Base-by-base conservation (phyloP, 768 basidiomycete species). In the Pisolithus sp. region DNA sequence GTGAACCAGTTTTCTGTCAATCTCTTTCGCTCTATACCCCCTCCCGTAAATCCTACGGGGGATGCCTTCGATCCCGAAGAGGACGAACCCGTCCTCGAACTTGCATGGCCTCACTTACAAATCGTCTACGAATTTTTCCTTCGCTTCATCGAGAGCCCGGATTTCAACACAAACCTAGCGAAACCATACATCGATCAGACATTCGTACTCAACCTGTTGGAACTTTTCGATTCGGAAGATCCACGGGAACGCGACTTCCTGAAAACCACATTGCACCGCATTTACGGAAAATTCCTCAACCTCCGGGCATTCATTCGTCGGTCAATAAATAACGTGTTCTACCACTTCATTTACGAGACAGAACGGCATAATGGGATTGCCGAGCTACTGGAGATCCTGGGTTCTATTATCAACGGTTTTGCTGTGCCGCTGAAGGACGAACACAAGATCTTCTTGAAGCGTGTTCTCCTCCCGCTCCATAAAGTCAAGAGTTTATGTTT, bases 81-180 rank as follows among this genome's bases (percentile, higher is more conserved):
- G 73, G 96, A 99, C 62, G 96, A 99, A 58, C 96, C 96, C 7
- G 96, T 99, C 2, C 80, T 99, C 53, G 96, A 99, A 67, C 87
- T 98, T 52, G 96, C 96, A 24, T 99, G 96, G 96, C 96, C 96
- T 38, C 96, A 99, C 69, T 80, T 99, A 51, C 94, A 99, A 69
- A 94, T 99, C 59, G 96, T 99, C 48, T 99, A 99, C 74, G 96
- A 99, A 71, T 97, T 99, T 72, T 99, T 99, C 82, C 85, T 99
- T 30, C 88, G 96, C 37, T 99, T 99, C 65, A 89, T 99, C 53
- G 96, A 99, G 71, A 89, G 85, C 60, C 89, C 89, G 17, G 96
- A 99, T 68, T 98, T 99, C 76, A 97, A 95, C 78, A 93, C 92
- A 57, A 96, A 96, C 68, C 73, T 94, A 56, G 96, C 96, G 54